Evolutionary conservation across 2,329 filamentous ascomycete species (phyloP).

Genomic region (Chalaropsis thielavioides): DNA sequence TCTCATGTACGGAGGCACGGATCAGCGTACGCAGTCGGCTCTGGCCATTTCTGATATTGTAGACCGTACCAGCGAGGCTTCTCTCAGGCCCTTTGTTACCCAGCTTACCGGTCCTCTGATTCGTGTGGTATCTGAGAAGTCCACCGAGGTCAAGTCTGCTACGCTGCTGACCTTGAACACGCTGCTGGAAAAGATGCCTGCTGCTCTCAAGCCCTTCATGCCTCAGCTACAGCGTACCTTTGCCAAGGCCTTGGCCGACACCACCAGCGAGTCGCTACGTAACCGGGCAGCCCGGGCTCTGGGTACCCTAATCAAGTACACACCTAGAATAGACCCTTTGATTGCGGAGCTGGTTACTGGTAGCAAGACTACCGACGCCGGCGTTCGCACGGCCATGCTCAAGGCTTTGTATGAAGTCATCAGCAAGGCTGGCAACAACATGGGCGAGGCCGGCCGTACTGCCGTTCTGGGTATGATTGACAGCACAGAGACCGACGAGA

Average conservation of each 20-base stretch:
- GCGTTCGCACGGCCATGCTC: slow-evolving; percentile 89
- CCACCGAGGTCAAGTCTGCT: slow-evolving; percentile 88
- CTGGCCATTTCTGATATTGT: slow-evolving; percentile 92
- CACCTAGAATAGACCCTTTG: slow-evolving; percentile 85
- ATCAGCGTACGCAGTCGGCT: slow-evolving; percentile 83
- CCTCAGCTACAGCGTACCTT: slow-evolving; percentile 95
- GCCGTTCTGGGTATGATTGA: slow-evolving; percentile 86
- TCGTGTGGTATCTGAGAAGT: slow-evolving; percentile 90
- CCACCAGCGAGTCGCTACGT: slow-evolving; percentile 75
- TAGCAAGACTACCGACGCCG: slow-evolving; percentile 70
- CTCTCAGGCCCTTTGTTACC: slow-evolving; percentile 87
- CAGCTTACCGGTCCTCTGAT: slow-evolving; percentile 96
- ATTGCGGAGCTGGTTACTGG: slow-evolving; percentile 89
- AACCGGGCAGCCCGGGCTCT: slow-evolving; percentile 83
- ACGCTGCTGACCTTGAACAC: slow-evolving; percentile 92
- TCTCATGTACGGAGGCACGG: slow-evolving; percentile 86
- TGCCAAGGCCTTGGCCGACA: slow-evolving; percentile 86
- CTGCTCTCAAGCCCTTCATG: slow-evolving; percentile 89
- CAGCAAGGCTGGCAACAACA: slow-evolving; percentile 83
- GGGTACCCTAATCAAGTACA: slow-evolving; percentile 89
- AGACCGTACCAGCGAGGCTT: slow-evolving; percentile 75
- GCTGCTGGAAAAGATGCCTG: slow-evolving; percentile 87
- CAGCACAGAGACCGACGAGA: slow-evolving; percentile 54
- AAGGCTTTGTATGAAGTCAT: slow-evolving; percentile 94
- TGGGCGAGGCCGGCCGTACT: slow-evolving; percentile 78